Evolutionary conservation across 2,329 filamentous ascomycete genomes (phyloP).

Genomic region (Fusarium euwallaceae): DNA sequence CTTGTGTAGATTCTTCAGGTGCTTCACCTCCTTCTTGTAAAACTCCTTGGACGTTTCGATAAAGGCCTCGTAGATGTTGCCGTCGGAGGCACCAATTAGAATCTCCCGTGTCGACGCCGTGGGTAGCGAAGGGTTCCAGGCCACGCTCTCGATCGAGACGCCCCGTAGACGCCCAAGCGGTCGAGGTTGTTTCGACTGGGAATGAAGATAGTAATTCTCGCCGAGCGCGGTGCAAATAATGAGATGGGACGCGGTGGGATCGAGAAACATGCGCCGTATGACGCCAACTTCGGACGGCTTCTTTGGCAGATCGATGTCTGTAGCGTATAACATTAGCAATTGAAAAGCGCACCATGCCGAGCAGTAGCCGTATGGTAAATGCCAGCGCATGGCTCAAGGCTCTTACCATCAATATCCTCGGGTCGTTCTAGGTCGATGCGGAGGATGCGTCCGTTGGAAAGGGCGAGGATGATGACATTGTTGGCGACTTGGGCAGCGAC

Average conservation of each 20-base stretch:
- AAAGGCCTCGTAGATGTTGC: conserved; percentile 93
- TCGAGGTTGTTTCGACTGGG: conserved; percentile 90
- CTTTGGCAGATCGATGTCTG: conserved; percentile 97
- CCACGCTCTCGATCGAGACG: conserved; percentile 87
- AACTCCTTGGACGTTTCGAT: conserved; percentile 96
- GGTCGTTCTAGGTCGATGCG: conserved; percentile 94
- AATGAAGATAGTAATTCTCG: conserved; percentile 98
- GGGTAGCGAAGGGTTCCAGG: conserved; percentile 94
- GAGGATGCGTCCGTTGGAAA: conserved; percentile 92
- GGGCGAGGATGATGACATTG: conserved; percentile 92
- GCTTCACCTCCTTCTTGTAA: conserved; percentile 94
- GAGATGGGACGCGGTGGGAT: conserved; percentile 94
- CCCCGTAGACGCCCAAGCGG: conserved; percentile 85
- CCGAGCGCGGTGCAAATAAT: conserved; percentile 91
- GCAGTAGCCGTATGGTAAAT: background rate
- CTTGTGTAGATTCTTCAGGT: conserved; percentile 86
- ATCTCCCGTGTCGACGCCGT: conserved; percentile 97
- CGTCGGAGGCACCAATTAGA: conserved; percentile 89
- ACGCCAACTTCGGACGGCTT: conserved; percentile 91
- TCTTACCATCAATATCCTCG: conserved; percentile 89
- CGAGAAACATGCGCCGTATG: conserved; percentile 96
- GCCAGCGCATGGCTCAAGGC: background rate
- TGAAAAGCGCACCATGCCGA: background rate
- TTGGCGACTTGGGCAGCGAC: conserved; percentile 97
- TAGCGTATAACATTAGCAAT: conserved; percentile 20